Conservation (phyloP, 2,329 filamentous ascomycete species). For the Aspergillus viridinutans region DNA sequence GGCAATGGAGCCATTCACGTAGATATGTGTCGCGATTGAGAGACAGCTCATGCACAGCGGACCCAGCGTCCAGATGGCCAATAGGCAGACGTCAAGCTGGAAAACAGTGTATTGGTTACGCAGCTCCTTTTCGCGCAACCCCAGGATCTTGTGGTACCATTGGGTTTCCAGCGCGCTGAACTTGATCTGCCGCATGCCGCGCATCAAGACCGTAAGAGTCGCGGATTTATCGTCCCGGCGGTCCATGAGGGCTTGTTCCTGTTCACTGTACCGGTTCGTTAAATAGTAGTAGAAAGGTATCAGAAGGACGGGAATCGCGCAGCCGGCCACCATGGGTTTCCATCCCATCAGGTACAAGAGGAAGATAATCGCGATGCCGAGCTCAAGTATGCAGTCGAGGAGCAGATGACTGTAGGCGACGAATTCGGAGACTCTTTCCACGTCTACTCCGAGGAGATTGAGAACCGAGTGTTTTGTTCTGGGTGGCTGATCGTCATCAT, state of each 20-base stretch:
- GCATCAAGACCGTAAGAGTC: conserved; percentile 67
- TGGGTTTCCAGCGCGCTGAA: conserved; percentile 70
- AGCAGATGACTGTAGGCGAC: conserved; percentile 62
- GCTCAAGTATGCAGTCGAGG: conserved; percentile 57
- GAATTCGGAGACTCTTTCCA: conserved; percentile 64
- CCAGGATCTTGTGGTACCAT: conserved; percentile 66
- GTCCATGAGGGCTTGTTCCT: conserved; percentile 71
- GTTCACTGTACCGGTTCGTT: conserved; percentile 59
- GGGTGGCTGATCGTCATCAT: conserved; percentile 40
- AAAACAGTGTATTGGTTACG: conserved; percentile 64
- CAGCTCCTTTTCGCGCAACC: conserved; percentile 62
- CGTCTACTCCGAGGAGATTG: conserved; percentile 71
- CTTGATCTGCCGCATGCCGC: conserved; percentile 77
- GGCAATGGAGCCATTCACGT: conserved; percentile 55
- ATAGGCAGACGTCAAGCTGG: conserved; percentile 56
- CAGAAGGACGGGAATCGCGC: conserved; percentile 59
- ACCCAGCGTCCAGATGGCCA: conserved; percentile 65
- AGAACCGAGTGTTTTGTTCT: conserved; percentile 56
- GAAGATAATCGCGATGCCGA: conserved; percentile 62
- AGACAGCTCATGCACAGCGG: conserved; percentile 68
- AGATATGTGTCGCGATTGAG: conserved; percentile 62
- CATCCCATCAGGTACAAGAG: conserved; percentile 66
- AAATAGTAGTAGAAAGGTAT: conserved; percentile 65
- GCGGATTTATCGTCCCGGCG: conserved; percentile 68
- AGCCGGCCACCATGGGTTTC: conserved; percentile 61